Percentiles rank a stretch among this genome's conserved stretches.
These are phyloP conservation scores for Ascochyta clinopodiicola DNA, from an alignment of 2,329 filamentous ascomycete genomes.

Conservation along the genomic window DNA sequence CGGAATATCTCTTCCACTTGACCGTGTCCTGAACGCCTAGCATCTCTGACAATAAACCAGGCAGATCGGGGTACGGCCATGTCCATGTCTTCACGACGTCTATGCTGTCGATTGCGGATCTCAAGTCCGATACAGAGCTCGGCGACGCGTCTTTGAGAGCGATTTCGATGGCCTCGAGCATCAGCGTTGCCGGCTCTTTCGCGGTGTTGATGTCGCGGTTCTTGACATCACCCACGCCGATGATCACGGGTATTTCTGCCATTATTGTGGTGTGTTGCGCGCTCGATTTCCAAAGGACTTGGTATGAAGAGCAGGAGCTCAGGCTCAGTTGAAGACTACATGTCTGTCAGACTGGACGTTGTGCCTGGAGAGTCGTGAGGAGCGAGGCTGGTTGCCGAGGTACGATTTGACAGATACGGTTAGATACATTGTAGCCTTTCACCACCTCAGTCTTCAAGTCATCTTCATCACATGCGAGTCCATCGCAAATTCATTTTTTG, in stretches of 20 bases:
- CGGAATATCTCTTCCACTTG: slow-evolving; percentile 58
- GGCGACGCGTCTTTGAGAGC: slow-evolving; percentile 60
- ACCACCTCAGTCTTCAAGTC: neutral
- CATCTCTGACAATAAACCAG: slow-evolving; percentile 58
- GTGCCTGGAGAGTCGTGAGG: slow-evolving; percentile 11
- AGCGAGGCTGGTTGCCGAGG: slow-evolving; percentile 16
- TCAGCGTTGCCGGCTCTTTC: slow-evolving; percentile 65
- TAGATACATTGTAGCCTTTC: neutral
- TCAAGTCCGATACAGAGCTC: slow-evolving; percentile 45
- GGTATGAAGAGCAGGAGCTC: neutral
- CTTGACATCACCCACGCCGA: slow-evolving; percentile 68
- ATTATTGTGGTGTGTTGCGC: neutral
- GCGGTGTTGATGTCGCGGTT: slow-evolving; percentile 61
- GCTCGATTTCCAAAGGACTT: neutral
- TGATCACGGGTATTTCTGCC: slow-evolving; percentile 58
- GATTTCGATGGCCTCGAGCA: slow-evolving; percentile 61
- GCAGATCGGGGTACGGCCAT: slow-evolving; percentile 68
- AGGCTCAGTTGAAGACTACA: slow-evolving; percentile 1
- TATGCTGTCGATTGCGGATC: slow-evolving; percentile 62
- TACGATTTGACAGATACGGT: slow-evolving; percentile 13
- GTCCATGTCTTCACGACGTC: slow-evolving; percentile 69
- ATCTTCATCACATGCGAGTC: neutral
- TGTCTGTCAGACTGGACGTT: neutral
- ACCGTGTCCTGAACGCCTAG: slow-evolving; percentile 57
- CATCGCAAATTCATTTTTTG: neutral